These are phyloP conservation scores for Mariannaea sp. DNA, from an alignment of 2,329 filamentous ascomycete species.

Conservation along the genomic window DNA sequence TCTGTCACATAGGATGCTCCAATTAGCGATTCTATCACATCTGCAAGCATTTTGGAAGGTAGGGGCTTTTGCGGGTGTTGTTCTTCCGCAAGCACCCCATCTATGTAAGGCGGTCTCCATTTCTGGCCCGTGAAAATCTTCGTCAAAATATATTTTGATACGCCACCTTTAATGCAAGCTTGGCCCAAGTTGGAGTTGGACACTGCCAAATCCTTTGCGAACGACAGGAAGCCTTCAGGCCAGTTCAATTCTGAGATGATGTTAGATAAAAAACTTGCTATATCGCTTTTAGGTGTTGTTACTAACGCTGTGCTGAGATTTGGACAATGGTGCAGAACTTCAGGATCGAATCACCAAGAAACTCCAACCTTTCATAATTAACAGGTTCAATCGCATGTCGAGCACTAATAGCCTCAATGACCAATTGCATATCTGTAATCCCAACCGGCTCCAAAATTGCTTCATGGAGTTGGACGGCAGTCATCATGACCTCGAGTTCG, in stretches of 20 bases:
- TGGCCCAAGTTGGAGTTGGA: constrained; percentile 74
- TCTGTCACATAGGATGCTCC: constrained; percentile 75
- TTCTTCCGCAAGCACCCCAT: constrained; percentile 39
- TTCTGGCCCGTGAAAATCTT: constrained; percentile 69
- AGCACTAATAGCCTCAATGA: constrained; percentile 73
- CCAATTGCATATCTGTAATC: constrained; percentile 58
- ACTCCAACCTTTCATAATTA: constrained; percentile 85
- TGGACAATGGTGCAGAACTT: constrained; percentile 75
- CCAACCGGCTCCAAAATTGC: constrained; percentile 47
- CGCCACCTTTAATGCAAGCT: constrained; percentile 63
- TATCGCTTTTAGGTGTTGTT: accelerated
- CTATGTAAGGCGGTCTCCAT: constrained; percentile 71
- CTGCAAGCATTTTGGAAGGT: constrained; percentile 81
- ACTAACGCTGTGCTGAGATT: constrained; percentile 59
- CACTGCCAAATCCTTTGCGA: constrained; percentile 70
- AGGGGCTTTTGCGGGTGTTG: constrained; percentile 45
- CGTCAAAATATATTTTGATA: constrained; percentile 76
- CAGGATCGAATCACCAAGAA: constrained; percentile 81
- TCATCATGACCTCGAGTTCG: constrained; percentile 66
- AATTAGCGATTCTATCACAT: constrained; percentile 84
- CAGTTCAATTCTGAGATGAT: constrained; percentile 60
- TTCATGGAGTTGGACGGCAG: constrained; percentile 62
- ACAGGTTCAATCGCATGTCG: constrained; percentile 61
- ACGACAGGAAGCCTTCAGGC: constrained; percentile 78
- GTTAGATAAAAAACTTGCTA: not conserved